These are phyloP conservation scores for Trichoderma endophyticum DNA, from an alignment of 2,329 filamentous ascomycete species.

Conservation along the genomic window DNA sequence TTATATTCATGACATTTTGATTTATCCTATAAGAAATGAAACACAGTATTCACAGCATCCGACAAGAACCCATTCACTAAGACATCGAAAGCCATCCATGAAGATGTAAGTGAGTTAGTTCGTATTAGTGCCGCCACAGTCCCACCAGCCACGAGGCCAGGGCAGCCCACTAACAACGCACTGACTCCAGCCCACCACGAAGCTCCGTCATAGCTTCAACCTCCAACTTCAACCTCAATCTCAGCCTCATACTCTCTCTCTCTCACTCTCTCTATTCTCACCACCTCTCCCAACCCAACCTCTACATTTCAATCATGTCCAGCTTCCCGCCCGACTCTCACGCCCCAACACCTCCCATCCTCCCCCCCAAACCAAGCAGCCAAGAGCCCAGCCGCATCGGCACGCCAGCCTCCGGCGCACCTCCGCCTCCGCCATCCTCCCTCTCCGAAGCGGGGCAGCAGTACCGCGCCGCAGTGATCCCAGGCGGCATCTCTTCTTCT, in stretches of 20 bases:
- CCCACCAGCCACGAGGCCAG: constrained; percentile 9
- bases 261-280: not conserved
- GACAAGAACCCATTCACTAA: not conserved
- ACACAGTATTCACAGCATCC: too few relatives aligned
- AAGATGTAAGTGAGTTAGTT: not conserved
- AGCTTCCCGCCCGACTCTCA: constrained; percentile 31
- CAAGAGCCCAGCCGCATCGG: constrained; percentile 65
- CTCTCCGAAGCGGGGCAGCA: not conserved
- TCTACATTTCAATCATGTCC: constrained; percentile 25
- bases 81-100: not conserved
- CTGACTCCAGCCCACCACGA: not conserved
- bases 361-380: constrained; percentile 68
- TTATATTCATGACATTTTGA: too few relatives aligned
- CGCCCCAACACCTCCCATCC: constrained; percentile 55
- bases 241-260: not conserved
- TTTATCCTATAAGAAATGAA: too few relatives aligned
- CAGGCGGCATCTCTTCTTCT: not conserved
- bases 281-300: not conserved
- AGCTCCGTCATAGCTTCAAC: not conserved
- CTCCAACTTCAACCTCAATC: not conserved
- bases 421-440: constrained; percentile 37
- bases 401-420: constrained; percentile 54
- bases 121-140: not conserved
- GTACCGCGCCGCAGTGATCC: constrained; percentile 3
- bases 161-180: not conserved